Evolutionary conservation across 768 basidiomycete species (phyloP).

Genomic region (Calvatia gigantea): DNA sequence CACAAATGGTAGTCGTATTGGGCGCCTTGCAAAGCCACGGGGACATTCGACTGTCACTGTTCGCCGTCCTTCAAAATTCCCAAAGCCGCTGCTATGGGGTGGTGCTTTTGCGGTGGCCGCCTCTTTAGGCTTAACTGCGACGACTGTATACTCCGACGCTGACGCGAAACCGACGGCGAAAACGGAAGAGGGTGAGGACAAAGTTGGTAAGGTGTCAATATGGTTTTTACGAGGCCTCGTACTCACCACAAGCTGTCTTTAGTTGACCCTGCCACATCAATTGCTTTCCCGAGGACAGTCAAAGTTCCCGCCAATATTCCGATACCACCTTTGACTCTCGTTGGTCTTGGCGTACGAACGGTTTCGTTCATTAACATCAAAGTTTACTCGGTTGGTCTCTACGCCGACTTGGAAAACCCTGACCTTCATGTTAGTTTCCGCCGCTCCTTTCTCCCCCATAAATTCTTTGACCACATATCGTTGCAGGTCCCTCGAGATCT

Average conservation of each 20-base stretch:
- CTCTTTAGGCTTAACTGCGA: constrained; percentile 19
- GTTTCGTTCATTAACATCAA: constrained; percentile 87
- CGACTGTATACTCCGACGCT: constrained; percentile 43
- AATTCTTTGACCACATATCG: constrained; percentile 1
- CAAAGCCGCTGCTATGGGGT: constrained; percentile 26
- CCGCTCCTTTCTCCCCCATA: background rate
- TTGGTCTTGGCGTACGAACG: constrained; percentile 84
- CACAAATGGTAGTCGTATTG: background rate
- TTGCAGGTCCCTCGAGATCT: constrained; percentile 52
- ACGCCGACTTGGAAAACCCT: constrained; percentile 74
- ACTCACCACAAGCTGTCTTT: background rate
- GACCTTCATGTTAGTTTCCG: constrained; percentile 46
- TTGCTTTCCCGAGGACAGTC: constrained; percentile 68
- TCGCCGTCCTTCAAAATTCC: background rate
- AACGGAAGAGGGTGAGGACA: constrained; percentile 10
- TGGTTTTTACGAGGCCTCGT: background rate
- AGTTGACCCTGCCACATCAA: constrained; percentile 75
- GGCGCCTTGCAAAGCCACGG: background rate
- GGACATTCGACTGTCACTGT: background rate
- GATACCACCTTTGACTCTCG: constrained; percentile 59
- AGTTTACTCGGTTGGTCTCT: constrained; percentile 90
- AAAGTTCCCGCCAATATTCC: constrained; percentile 61
- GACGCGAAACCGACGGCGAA: constrained; percentile 5
- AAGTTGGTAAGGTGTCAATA: constrained; percentile 18
- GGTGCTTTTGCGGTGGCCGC: constrained; percentile 25